Conservation (phyloP, 2,329 filamentous ascomycete genomes). For the Hysterium pulicare region DNA sequence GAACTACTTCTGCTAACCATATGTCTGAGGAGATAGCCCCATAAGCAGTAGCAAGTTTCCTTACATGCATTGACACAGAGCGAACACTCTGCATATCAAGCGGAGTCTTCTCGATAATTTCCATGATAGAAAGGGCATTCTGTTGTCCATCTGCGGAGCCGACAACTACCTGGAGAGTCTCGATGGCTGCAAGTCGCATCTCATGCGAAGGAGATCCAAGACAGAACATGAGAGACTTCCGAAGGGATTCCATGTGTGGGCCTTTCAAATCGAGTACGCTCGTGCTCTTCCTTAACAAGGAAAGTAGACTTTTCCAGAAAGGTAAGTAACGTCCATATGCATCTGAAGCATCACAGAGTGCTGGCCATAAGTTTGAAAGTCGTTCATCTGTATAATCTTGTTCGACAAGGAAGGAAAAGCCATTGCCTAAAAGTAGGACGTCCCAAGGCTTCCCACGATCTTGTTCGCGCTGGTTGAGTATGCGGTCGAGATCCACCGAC, state of each 20-base stretch:
- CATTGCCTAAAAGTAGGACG: slow-evolving; percentile 69
- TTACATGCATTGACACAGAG: slow-evolving; percentile 78
- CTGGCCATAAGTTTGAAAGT: slow-evolving; percentile 54
- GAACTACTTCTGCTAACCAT: slow-evolving; percentile 69
- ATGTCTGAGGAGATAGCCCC: slow-evolving; percentile 55
- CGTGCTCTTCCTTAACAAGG: slow-evolving; percentile 65
- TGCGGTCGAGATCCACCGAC: slow-evolving; percentile 15
- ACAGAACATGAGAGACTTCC: slow-evolving; percentile 66
- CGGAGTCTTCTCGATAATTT: slow-evolving; percentile 75
- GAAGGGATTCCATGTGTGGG: slow-evolving; percentile 58
- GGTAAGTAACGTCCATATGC: slow-evolving; percentile 56
- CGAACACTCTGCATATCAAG: slow-evolving; percentile 73
- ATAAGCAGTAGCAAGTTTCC: slow-evolving; percentile 69
- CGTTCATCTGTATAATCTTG: slow-evolving; percentile 55
- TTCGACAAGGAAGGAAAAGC: slow-evolving; percentile 68
- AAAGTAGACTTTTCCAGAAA: slow-evolving; percentile 37
- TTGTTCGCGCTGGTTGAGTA: slow-evolving; percentile 9
- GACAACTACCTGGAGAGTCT: slow-evolving; percentile 63
- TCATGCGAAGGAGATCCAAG: slow-evolving; percentile 72
- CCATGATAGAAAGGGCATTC: slow-evolving; percentile 60
- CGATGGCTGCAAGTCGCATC: slow-evolving; percentile 69
- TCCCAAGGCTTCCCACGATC: slow-evolving; percentile 10
- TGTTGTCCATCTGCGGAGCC: slow-evolving; percentile 48
- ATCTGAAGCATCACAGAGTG: slow-evolving; percentile 63
- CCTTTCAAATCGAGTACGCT: slow-evolving; percentile 48